phyloP scores from a whole-genome alignment of 352 stramenopile genomes.

The Blastocystis sp. region DNA sequence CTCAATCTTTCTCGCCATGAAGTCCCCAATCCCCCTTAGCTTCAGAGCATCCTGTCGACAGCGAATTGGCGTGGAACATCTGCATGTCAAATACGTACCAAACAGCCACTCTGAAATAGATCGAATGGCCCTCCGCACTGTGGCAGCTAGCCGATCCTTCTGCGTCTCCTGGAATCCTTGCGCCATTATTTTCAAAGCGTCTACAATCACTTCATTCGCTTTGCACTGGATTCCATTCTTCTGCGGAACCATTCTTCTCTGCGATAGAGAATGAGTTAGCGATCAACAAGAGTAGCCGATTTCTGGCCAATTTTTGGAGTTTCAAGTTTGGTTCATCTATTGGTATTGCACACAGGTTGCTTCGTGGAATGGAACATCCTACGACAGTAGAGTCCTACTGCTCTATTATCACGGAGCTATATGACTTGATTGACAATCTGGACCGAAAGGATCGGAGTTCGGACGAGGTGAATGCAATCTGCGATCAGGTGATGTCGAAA shows the following conservation, averaged over 20 bases:
- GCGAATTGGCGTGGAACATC: constrained; percentile 2
- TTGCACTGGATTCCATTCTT: neutral
- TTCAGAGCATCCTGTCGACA: constrained; percentile 4
- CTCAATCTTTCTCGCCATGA: constrained; percentile 1
- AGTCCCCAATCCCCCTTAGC: constrained; percentile 1
- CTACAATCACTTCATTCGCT: neutral
- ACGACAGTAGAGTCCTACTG: neutral
- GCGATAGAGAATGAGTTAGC: neutral
- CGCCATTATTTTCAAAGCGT: neutral
- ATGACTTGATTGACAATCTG: neutral
- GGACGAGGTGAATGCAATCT: neutral
- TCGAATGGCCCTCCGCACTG: neutral
- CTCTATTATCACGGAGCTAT: neutral
- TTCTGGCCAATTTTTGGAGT: neutral
- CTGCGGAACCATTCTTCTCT: neutral
- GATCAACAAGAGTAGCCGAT: neutral
- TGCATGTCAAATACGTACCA: neutral
- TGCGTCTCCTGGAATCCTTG: neutral
- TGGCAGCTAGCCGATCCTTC: neutral
- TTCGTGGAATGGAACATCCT: neutral
- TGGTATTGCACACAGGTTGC: neutral
- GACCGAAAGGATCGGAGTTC: neutral
- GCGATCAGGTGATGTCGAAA: neutral
- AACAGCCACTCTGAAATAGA: constrained; percentile 1
- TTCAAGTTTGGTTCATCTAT: neutral